A percentile compares a stretch with the other conserved stretches of the same genome.
These are phyloP conservation scores for Calvatia gigantea DNA, from an alignment of 768 basidiomycete species.

Conservation along the genomic window DNA sequence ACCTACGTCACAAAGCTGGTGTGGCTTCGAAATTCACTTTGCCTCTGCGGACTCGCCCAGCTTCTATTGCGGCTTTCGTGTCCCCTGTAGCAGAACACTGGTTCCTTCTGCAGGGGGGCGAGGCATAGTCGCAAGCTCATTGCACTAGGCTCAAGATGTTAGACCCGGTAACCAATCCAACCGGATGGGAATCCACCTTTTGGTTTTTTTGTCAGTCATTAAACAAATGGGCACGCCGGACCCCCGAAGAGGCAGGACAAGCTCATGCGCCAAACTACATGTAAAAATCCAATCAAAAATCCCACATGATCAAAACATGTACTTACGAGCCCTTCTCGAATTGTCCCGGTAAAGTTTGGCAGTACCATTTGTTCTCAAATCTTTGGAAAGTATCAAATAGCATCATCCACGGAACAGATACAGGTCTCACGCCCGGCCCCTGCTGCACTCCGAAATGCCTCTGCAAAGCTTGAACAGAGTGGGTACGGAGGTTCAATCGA, in stretches of 20 bases:
- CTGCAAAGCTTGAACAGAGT: conserved; percentile 56
- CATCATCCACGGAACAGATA: neutral
- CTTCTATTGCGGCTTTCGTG: no score
- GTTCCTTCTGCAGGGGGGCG: conserved; percentile 22
- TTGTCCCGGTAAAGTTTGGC: conserved; percentile 60
- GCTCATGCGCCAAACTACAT: conserved; percentile 66
- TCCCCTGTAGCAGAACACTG: no score
- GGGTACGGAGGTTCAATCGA: conserved; percentile 82
- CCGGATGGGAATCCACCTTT: conserved; percentile 54
- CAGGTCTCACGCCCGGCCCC: conserved; percentile 49
- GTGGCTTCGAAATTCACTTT: no score
- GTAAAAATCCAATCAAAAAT: neutral
- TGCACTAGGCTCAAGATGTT: conserved; percentile 48
- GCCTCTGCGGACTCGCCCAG: no score
- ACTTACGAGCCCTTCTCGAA: conserved; percentile 54
- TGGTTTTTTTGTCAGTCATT: conserved; percentile 97
- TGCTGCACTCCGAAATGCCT: conserved; percentile 53
- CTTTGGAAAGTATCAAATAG: neutral
- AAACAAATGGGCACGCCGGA: conserved; percentile 82
- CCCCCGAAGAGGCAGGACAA: conserved; percentile 93
- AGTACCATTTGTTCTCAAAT: conserved; percentile 55
- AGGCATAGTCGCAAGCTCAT: conserved; percentile 83
- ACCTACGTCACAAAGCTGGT: no score
- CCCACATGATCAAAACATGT: neutral
- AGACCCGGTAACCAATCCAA: neutral